phyloP scores from a whole-genome alignment of 352 stramenopile genomes.

The Phytophthora pini region DNA sequence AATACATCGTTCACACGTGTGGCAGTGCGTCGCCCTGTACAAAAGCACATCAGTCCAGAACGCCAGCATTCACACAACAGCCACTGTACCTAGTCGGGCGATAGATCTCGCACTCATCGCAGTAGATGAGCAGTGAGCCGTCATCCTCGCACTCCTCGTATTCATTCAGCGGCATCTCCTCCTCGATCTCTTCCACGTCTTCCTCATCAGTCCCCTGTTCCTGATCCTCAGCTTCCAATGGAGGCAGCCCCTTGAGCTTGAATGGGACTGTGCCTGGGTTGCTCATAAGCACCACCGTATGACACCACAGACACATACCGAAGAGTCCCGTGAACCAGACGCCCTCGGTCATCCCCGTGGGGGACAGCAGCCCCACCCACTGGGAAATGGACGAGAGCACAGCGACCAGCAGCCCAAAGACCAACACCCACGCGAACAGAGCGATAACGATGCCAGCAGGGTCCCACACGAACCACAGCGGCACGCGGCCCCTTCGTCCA shows the following conservation, averaged over 20 bases:
- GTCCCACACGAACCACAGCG: constrained; percentile 69
- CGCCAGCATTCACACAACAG: background rate
- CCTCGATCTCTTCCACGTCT: constrained; percentile 56
- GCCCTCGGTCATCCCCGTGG: constrained; percentile 46
- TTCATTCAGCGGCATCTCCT: constrained; percentile 70
- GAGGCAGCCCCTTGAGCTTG: constrained; percentile 35
- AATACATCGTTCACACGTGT: constrained; percentile 79
- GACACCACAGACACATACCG: constrained; percentile 76
- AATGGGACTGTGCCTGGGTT: constrained; percentile 77
- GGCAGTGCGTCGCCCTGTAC: constrained; percentile 75
- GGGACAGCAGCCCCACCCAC: constrained; percentile 67
- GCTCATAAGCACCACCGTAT: constrained; percentile 76
- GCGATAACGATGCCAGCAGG: constrained; percentile 70
- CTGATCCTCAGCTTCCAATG: constrained; percentile 6
- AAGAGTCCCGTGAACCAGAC: constrained; percentile 64
- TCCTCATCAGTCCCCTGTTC: constrained; percentile 17
- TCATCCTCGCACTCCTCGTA: constrained; percentile 78
- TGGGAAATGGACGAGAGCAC: constrained; percentile 57
- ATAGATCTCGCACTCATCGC: constrained; percentile 83
- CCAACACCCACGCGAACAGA: constrained; percentile 61
- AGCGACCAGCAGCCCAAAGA: constrained; percentile 48
- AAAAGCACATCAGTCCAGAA: background rate
- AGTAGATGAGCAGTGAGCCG: constrained; percentile 79
- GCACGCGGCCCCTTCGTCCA: background rate
- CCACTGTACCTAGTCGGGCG: constrained; percentile 61